Evolutionary conservation across 306 rosid genomes (phyloP).

Genomic region (Vigna angularis): DNA sequence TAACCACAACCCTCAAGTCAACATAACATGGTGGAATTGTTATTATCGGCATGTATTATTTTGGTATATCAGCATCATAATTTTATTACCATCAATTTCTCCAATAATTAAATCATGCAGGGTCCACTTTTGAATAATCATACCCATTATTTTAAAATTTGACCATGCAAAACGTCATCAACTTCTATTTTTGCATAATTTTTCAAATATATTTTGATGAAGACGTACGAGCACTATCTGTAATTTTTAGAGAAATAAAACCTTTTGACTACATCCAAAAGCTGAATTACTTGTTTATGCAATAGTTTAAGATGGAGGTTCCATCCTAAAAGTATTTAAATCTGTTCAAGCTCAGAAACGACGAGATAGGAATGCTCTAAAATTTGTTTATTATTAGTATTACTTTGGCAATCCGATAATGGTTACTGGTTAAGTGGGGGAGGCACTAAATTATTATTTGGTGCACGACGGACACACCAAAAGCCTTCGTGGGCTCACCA

Average conservation of each 20-base stretch:
- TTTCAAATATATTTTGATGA: no score
- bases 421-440: constrained; percentile 28
- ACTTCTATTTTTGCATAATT: neutral
- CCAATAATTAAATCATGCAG: constrained; percentile 29
- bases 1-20: constrained; percentile 1
- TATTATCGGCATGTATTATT: constrained; percentile 1
- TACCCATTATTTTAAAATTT: neutral
- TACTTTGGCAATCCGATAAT: neutral
- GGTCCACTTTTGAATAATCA: constrained; percentile 29
- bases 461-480: constrained; percentile 51
- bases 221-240: no score
- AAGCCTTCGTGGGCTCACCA: constrained; percentile 40
- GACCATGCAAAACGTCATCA: neutral
- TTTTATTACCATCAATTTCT: constrained; percentile 3
- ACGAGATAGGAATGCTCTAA: neutral
- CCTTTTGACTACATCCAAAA: neutral
- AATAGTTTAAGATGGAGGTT: neutral
- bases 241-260: neutral
- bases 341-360: neutral
- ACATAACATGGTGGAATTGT: neutral
- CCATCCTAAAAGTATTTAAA: no score
- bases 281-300: neutral
- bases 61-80: constrained; percentile 11
- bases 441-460: constrained; percentile 31
- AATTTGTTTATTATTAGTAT: neutral